Base-by-base conservation (phyloP, 106 monocot genomes). In the Acorus calamus region DNA sequence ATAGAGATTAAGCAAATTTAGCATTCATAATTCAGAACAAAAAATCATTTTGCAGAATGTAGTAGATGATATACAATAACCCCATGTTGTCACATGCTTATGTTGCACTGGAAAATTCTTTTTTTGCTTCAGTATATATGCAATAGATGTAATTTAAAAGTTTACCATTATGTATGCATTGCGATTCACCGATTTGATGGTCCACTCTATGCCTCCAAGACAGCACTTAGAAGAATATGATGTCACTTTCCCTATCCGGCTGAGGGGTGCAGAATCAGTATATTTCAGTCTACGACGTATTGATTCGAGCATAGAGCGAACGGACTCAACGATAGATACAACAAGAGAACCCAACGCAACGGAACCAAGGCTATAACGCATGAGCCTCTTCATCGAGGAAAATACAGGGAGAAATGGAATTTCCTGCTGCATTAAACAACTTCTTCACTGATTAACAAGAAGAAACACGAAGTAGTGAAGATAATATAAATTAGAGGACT, bases 341-440 rank as follows among this genome's bases (percentile, higher is more conserved):
- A 98, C 52, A 55, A 98, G 65, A 42, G 98, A 92, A 42, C 98
- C 98, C 47, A 98, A 66, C 56, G 98, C 98, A 11, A 98, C 88
- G 42, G 98, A 98, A 7, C 98, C 98, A 54, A 98, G 85, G 67
- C 85, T 81, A 65, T 88, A 98, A 6, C 88, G 85, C 74, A 86
- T 58, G 66, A 98, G 74, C 51, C 98, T 70, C 69, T 59, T 88
- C 70, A 92, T 55, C 14, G 98, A 98, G 53, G 92, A 82, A 74
- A 92, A 77, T 64, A 98, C 98, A 49, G 98, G 83, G 59, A 92
- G 81, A 69, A 92, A 83, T 54, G 91, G 98, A 62, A 98, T 88
- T 56, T 92, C 92, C 66, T 76, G 78, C 85, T 93, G 89, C 66
- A 79, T 63, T 52, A 10, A 14, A 71, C 14, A 49, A 28, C 28